These are phyloP conservation scores for Uncinocarpus reesii DNA, from an alignment of 2,329 filamentous ascomycete species.

Conservation along the genomic window DNA sequence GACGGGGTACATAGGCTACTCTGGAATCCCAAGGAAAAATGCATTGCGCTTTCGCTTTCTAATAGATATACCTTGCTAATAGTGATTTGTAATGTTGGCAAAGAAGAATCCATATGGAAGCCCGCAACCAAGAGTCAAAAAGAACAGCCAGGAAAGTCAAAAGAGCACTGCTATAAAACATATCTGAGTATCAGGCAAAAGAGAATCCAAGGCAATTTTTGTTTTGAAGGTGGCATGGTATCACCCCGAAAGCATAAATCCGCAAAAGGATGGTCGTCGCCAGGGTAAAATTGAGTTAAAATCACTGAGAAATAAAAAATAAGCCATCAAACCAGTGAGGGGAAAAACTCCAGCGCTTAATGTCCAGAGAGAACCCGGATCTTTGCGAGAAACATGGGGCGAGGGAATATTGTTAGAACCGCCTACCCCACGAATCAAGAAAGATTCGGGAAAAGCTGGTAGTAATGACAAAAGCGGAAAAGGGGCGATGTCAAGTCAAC, in stretches of 20 bases:
- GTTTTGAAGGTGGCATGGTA: neutral
- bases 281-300: neutral
- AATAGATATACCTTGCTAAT: neutral
- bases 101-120: neutral
- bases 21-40: no score
- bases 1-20: no score
- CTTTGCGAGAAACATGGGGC: neutral
- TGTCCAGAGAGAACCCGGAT: neutral
- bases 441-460: neutral
- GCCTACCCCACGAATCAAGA: neutral
- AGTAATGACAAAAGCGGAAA: neutral
- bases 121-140: neutral
- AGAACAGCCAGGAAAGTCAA: neutral
- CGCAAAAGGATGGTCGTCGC: neutral
- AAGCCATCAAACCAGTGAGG: neutral
- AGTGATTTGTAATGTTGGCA: neutral
- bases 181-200: neutral
- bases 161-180: neutral
- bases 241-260: neutral
- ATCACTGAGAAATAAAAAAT: neutral
- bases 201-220: neutral
- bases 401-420: neutral
- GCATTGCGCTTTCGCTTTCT: slow-evolving; percentile 4
- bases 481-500: neutral
- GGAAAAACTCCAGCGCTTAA: neutral